A percentile compares a stretch with the other conserved stretches of the same genome.
Evolutionary conservation across 371 early-diverging fungal species (phyloP).

Genomic region (Conidiobolus coronatus): DNA sequence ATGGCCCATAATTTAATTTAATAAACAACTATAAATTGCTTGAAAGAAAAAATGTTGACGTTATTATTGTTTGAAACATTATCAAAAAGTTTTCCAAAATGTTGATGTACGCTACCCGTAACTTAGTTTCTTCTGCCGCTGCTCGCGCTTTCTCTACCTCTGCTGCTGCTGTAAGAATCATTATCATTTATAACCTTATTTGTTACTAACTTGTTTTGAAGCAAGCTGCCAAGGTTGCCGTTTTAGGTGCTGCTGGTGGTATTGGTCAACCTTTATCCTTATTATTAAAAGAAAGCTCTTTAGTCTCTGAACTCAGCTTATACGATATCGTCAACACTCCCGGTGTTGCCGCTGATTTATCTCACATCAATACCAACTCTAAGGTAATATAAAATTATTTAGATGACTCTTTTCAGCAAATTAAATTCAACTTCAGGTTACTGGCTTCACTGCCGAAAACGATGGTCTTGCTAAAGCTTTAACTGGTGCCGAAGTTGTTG

Average conservation of each 20-base stretch:
- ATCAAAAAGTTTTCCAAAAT: too few species aligned
- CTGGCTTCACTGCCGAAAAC: constrained; percentile 70
- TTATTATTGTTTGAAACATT: too few species aligned
- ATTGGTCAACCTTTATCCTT: constrained; percentile 82
- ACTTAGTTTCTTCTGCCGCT: constrained; percentile 16
- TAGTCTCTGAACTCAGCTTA: constrained; percentile 68
- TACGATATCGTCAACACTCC: constrained; percentile 94
- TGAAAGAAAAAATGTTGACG: too few species aligned
- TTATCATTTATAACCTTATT: neutral
- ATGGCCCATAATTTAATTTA: too few species aligned
- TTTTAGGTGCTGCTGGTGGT: constrained; percentile 79
- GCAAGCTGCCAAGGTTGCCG: constrained; percentile 39
- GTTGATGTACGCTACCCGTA: too few species aligned
- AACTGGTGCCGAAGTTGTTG: constrained; percentile 69
- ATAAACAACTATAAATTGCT: too few species aligned
- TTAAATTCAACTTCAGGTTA: constrained; percentile 30
- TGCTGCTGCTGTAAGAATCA: constrained; percentile 12
- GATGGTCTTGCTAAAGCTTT: constrained; percentile 70
- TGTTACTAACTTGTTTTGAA: neutral
- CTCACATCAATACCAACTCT: constrained; percentile 87
- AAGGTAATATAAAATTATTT: constrained; percentile 20
- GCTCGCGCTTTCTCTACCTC: constrained; percentile 45
- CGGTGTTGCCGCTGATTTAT: constrained; percentile 92
- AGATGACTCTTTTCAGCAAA: neutral
- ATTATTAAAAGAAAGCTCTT: constrained; percentile 57